A percentile compares a stretch with the other conserved stretches of the same genome.
phyloP scores from a whole-genome alignment of 441 rosid species.

The Macaranga tanarius region DNA sequence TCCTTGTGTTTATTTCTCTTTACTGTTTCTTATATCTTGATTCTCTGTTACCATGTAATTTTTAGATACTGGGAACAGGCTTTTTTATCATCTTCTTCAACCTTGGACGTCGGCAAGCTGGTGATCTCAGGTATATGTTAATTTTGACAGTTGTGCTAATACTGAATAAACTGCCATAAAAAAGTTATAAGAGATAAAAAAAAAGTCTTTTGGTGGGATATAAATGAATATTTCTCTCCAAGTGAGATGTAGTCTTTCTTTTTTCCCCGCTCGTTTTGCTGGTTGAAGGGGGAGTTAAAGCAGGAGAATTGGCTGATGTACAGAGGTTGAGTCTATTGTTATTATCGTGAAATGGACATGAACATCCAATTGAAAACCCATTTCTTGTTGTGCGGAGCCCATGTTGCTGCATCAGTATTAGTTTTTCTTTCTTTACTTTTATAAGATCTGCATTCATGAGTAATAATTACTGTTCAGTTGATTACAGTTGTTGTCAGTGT shows the following conservation, averaged over 20 bases:
- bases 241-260: not conserved
- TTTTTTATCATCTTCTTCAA: slow-evolving; percentile 70
- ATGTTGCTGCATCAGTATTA: not conserved
- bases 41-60: slow-evolving; percentile 15
- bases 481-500: not conserved
- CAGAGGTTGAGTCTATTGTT: not conserved
- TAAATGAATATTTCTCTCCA: not conserved
- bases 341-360: not conserved
- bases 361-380: not conserved
- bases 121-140: slow-evolving; percentile 67
- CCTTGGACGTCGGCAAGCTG: slow-evolving; percentile 79
- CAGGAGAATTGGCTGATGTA: not conserved
- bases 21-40: slow-evolving; percentile 7
- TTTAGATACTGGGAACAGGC: slow-evolving; percentile 85
- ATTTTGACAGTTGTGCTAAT: not conserved
- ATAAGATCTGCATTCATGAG: too few relatives aligned
- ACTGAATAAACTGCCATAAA: not conserved
- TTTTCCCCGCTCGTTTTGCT: not conserved
- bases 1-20: not conserved
- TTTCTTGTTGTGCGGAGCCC: not conserved
- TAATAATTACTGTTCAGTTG: not conserved
- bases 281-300: not conserved
- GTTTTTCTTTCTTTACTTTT: not conserved
- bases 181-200: not conserved
- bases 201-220: not conserved